These are phyloP conservation scores for Moniliella sp. DNA, from an alignment of 1,284 basidiomycete species.

Conservation along the genomic window DNA sequence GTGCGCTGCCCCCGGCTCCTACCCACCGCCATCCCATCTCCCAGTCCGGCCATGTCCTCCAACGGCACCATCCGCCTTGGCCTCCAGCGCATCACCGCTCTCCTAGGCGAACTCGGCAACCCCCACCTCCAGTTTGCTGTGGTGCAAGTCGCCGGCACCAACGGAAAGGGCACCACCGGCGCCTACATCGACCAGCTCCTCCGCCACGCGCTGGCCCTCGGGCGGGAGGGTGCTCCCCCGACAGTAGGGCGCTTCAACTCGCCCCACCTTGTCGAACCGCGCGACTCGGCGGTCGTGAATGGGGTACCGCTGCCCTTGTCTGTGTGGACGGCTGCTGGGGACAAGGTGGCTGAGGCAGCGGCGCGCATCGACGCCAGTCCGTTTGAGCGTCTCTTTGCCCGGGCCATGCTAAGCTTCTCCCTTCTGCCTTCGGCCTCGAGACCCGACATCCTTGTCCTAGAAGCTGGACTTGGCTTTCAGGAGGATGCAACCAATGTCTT, in stretches of 20 bases:
- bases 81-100: slow-evolving; percentile 45
- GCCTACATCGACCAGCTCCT: slow-evolving; percentile 61
- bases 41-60: no score
- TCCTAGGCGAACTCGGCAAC: slow-evolving; percentile 42
- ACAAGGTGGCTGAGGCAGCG: slow-evolving; percentile 1
- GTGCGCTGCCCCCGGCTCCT: no score
- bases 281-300: slow-evolving; percentile 57
- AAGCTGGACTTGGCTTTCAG: slow-evolving; percentile 82
- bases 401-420: slow-evolving; percentile 21
- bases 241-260: slow-evolving; percentile 78
- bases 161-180: slow-evolving; percentile 85
- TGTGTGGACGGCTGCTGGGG: slow-evolving; percentile 3
- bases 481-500: slow-evolving; percentile 75
- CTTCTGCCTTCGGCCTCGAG: slow-evolving; percentile 21
- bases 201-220: slow-evolving; percentile 37
- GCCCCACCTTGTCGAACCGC: slow-evolving; percentile 61
- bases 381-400: slow-evolving; percentile 38
- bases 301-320: slow-evolving; percentile 39
- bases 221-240: no score
- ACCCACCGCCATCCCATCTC: no score
- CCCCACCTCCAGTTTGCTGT: slow-evolving; percentile 56
- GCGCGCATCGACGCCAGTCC: slow-evolving; percentile 5
- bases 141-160: slow-evolving; percentile 80
- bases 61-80: no score
- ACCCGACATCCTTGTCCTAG: slow-evolving; percentile 64